These are phyloP conservation scores for Trichosporon ovoides DNA, from an alignment of 1,284 basidiomycete genomes.

Conservation along the genomic window DNA sequence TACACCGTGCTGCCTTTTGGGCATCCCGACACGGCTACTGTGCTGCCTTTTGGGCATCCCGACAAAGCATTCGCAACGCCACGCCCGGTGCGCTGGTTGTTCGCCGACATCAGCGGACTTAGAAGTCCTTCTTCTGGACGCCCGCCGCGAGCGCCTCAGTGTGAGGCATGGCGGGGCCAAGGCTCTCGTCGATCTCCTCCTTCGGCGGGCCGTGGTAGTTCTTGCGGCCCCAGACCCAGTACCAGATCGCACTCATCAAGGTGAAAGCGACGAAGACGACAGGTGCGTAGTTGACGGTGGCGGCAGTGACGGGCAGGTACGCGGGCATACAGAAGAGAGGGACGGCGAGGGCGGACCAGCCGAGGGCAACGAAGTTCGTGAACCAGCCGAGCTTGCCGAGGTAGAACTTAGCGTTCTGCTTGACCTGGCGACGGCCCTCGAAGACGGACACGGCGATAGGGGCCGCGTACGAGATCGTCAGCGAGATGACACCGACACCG, in stretches of 20 bases:
- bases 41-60: too few species aligned
- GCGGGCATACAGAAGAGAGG: conserved; percentile 37
- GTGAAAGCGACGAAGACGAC: conserved; percentile 61
- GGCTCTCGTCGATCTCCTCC: conserved; percentile 12
- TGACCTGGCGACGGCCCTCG: conserved; percentile 39
- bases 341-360: conserved; percentile 35
- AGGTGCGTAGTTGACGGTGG: conserved; percentile 52
- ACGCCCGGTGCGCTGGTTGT: too few species aligned
- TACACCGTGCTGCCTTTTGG: too few species aligned
- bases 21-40: too few species aligned
- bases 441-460: conserved; percentile 48
- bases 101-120: neutral
- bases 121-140: neutral
- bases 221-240: conserved; percentile 49
- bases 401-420: conserved; percentile 31
- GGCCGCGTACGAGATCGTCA: conserved; percentile 43
- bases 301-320: conserved; percentile 29
- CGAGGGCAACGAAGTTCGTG: conserved; percentile 35
- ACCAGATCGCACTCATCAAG: conserved; percentile 57
- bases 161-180: neutral
- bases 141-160: neutral
- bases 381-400: conserved; percentile 46
- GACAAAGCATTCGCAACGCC: too few species aligned
- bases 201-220: conserved; percentile 40
- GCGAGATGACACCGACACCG: conserved; percentile 42